Evolutionary conservation across 2,329 filamentous ascomycete species (phyloP).

Genomic region (Alternaria sp.): DNA sequence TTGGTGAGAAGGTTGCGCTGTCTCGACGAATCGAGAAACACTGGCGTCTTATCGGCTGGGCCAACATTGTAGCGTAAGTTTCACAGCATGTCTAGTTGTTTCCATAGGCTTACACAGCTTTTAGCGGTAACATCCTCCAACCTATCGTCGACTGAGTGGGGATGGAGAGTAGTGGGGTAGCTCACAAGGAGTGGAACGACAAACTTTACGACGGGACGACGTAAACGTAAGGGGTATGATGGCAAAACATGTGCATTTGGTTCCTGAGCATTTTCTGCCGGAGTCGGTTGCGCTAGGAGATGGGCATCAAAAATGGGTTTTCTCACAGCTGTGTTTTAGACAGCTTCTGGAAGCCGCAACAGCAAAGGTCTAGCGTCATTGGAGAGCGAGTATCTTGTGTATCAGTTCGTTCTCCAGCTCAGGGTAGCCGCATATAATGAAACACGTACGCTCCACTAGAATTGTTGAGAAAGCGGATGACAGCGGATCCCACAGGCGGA

Average conservation of each 20-base stretch:
- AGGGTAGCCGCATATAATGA: conserved; percentile 37
- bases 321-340: conserved; percentile 29
- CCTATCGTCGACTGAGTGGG: conserved; percentile 43
- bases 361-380: conserved; percentile 26
- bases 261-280: conserved; percentile 46
- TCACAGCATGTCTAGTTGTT: conserved; percentile 7
- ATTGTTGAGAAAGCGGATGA: conserved; percentile 27
- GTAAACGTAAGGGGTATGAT: conserved; percentile 23
- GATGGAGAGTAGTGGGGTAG: conserved; percentile 8
- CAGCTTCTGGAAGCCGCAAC: conserved; percentile 24
- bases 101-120: conserved; percentile 27
- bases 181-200: conserved; percentile 18
- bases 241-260: conserved; percentile 38
- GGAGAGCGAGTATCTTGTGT: conserved; percentile 24
- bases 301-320: conserved; percentile 36
- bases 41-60: conserved; percentile 69
- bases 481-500: conserved; percentile 25
- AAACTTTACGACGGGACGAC: conserved; percentile 30
- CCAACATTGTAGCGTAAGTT: conserved; percentile 55
- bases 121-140: conserved; percentile 52
- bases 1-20: conserved; percentile 97
- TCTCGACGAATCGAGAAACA: conserved; percentile 98
- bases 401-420: conserved; percentile 28
- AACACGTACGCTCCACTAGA: conserved; percentile 28
- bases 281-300: conserved; percentile 39